Conservation (phyloP, 1,284 basidiomycete genomes). For the Termitomyces sp. region DNA sequence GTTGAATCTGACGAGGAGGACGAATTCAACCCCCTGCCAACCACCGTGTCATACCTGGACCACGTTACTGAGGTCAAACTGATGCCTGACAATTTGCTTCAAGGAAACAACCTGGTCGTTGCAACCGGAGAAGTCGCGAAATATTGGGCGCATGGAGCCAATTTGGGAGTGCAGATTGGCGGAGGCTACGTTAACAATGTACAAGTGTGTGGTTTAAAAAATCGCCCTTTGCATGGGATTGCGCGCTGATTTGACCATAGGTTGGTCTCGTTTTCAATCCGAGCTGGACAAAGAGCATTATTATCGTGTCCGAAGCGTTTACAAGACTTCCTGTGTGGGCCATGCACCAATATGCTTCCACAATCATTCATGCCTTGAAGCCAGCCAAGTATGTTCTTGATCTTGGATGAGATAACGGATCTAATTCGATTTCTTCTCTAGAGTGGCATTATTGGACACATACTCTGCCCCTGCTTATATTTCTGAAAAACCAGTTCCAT, state of each 20-base stretch:
- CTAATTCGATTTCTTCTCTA: slow-evolving; percentile 20
- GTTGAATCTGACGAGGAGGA: slow-evolving; percentile 69
- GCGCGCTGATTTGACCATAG: slow-evolving; percentile 25
- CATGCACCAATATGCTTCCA: slow-evolving; percentile 45
- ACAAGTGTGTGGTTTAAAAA: slow-evolving; percentile 31
- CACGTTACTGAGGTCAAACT: slow-evolving; percentile 28
- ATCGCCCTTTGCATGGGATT: not conserved
- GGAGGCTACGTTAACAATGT: slow-evolving; percentile 40
- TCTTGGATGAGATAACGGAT: not conserved
- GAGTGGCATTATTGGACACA: slow-evolving; percentile 47
- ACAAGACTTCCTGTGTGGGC: slow-evolving; percentile 45
- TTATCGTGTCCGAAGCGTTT: slow-evolving; percentile 52
- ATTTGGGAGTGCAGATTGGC: slow-evolving; percentile 48
- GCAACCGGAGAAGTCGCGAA: slow-evolving; percentile 42
- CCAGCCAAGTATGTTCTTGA: slow-evolving; percentile 38
- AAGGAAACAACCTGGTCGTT: slow-evolving; percentile 33
- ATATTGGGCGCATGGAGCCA: slow-evolving; percentile 45
- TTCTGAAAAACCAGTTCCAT: slow-evolving; percentile 29
- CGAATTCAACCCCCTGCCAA: slow-evolving; percentile 42
- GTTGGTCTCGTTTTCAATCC: slow-evolving; percentile 49
- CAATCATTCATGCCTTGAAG: slow-evolving; percentile 37
- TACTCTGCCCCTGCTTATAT: slow-evolving; percentile 52
- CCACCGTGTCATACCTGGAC: slow-evolving; percentile 15
- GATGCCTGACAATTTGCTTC: slow-evolving; percentile 31
- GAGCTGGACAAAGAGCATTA: slow-evolving; percentile 37